Evolutionary conservation across 78 protist genomes (phyloP).

Genomic region (Guillardia theta): DNA sequence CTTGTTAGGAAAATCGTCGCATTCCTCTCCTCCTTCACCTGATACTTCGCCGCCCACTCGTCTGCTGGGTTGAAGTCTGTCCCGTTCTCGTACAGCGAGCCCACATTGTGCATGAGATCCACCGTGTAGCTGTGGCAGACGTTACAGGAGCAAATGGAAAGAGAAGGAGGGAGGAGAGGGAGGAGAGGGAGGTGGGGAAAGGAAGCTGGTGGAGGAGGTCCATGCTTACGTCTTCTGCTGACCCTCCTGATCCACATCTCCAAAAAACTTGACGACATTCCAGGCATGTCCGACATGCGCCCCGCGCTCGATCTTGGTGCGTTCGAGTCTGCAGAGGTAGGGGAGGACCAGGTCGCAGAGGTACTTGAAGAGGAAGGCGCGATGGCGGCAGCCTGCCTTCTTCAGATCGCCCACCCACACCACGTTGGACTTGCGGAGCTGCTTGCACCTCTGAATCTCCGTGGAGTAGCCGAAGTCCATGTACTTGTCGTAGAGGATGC

Average conservation of each 20-base stretch:
- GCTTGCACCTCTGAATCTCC: neutral
- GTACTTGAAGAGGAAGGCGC: constrained; percentile 37
- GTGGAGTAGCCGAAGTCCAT: neutral
- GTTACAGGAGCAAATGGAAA: neutral
- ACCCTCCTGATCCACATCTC: constrained; percentile 26
- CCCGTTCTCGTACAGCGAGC: neutral
- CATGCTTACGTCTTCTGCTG: neutral
- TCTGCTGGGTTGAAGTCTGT: neutral
- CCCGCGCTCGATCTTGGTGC: constrained; percentile 4
- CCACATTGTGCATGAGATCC: neutral
- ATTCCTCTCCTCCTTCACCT: too few species aligned
- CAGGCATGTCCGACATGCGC: constrained; percentile 31
- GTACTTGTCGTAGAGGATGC: neutral
- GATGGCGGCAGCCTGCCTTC: neutral
- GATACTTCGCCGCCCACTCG: neutral
- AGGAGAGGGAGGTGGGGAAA: too few species aligned
- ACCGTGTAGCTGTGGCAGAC: neutral
- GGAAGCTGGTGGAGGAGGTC: constrained; percentile 5
- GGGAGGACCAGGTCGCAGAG: neutral
- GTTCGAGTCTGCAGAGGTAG: neutral
- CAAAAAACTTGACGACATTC: neutral
- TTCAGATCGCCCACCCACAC: constrained; percentile 6
- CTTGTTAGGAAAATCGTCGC: too few species aligned
- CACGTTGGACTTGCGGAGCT: neutral
- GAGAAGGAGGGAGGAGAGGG: too few species aligned